Evolutionary conservation across 108 stramenopile genomes (phyloP), one percentile per base, ranked within the genome.

Genomic region (Stephanodiscus triporus): DNA sequence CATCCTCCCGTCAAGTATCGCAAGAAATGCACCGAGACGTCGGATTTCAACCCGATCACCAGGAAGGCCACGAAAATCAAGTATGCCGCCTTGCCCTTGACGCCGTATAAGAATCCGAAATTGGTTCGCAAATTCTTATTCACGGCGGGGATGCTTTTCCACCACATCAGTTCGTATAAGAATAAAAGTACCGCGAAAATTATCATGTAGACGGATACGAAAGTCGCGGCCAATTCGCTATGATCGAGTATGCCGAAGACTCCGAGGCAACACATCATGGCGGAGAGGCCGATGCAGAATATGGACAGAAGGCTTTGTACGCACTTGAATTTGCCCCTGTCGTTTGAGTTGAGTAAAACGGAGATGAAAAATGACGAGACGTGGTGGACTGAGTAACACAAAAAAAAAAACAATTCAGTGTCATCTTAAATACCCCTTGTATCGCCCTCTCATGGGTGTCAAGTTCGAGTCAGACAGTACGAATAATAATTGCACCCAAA

Each of bases 51-150:
- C 54, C 95, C 95, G 55, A 91, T 66, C 14, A 82, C 86, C n/a
- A 95, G 75, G 69, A 91, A 95, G n/a, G 95, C 92, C 40, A 91
- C 84, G 78, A 95, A 95, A 34, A 95, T 87, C 70, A 95, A 54
- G 66, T 88, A 95, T 5, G 86, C 58, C 37, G 89, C 90, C 70
- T 92, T 90, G 57, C 92, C 92, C 51, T 84, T 82, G 17, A 95
- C 66, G 10, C 92, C 92, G 68, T 93, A 95, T 82, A 95, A 70
- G 79, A 95, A 95, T 9, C 95, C 95, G 84, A 95, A 95, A 63
- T 95, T 95, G 67, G 82, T 91, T 48, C 92, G 80, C 56, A 93
- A 64, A 23, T 63, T 77, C 37, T 87, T 90, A 74, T 91, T 93
- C 19, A 95, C 53, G 7, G 43, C 43, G 24, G 81, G 82, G 27